These are phyloP conservation scores for Pterulicium gracile DNA, from an alignment of 1,284 basidiomycete genomes.

Conservation along the genomic window DNA sequence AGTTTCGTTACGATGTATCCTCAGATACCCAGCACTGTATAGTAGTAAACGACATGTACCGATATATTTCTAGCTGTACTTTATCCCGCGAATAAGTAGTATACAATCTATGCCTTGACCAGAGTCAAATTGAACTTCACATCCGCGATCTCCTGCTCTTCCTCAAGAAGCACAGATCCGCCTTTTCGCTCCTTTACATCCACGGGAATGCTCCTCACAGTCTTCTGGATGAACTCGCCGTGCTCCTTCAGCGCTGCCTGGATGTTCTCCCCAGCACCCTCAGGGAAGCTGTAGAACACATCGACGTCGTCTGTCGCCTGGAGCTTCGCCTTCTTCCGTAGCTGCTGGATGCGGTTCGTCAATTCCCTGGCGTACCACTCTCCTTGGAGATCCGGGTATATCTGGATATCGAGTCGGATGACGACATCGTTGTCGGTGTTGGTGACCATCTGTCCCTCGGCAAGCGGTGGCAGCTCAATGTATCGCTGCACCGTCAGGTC, in stretches of 20 bases:
- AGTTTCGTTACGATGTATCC: conserved; percentile 4
- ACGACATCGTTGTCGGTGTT: conserved; percentile 95
- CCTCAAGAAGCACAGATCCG: conserved; percentile 44
- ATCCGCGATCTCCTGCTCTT: conserved; percentile 84
- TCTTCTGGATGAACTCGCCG: conserved; percentile 66
- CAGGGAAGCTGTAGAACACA: conserved; percentile 80
- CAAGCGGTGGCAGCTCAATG: conserved; percentile 64
- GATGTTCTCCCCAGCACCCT: conserved; percentile 57
- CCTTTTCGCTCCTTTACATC: conserved; percentile 45
- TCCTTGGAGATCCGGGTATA: conserved; percentile 78
- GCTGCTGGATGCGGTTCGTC: conserved; percentile 90
- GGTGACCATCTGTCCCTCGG: conserved; percentile 64
- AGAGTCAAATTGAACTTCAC: conserved; percentile 69
- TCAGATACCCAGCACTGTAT: not conserved
- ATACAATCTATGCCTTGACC: conserved; percentile 23
- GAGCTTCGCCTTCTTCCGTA: conserved; percentile 92
- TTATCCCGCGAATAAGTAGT: not conserved
- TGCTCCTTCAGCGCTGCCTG: conserved; percentile 63
- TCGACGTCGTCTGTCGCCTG: conserved; percentile 93
- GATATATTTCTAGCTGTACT: not conserved
- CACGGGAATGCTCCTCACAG: conserved; percentile 64
- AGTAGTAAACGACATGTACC: not conserved
- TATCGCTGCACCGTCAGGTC: conserved; percentile 89
- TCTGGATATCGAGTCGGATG: conserved; percentile 81
- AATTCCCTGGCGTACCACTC: conserved; percentile 89